Percentiles rank a stretch among this genome's conserved stretches.
phyloP scores from a whole-genome alignment of 1,139 yeast genomes.

The Suhomyces taliae region DNA sequence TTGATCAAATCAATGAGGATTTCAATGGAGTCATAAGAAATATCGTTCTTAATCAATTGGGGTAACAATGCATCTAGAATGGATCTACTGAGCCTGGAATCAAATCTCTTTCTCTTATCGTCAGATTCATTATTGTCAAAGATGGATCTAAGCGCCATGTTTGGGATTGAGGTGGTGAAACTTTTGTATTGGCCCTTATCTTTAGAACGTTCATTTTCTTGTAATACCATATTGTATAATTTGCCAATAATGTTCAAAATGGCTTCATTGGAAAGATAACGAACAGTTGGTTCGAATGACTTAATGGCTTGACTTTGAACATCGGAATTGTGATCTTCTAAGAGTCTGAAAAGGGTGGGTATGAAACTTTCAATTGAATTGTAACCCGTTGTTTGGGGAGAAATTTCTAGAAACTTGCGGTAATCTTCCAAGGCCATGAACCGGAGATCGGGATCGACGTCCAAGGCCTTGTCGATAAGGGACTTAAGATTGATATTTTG shows the following conservation, averaged over 20 bases:
- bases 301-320: constrained; percentile 77
- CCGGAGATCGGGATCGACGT: constrained; percentile 79
- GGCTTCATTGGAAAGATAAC: constrained; percentile 26
- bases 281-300: constrained; percentile 48
- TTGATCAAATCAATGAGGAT: constrained; percentile 59
- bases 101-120: constrained; percentile 9
- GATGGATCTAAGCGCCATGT: constrained; percentile 69
- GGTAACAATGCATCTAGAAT: constrained; percentile 18
- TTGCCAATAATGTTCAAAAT: constrained; percentile 24
- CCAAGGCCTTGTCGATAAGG: constrained; percentile 52
- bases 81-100: constrained; percentile 18
- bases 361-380: constrained; percentile 40
- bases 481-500: constrained; percentile 20
- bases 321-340: constrained; percentile 69
- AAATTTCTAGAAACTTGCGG: constrained; percentile 40
- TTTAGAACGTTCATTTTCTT: constrained; percentile 24
- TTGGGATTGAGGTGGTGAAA: constrained; percentile 63
- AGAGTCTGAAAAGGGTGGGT: constrained; percentile 50
- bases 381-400: constrained; percentile 10
- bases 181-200: constrained; percentile 29
- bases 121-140: constrained; percentile 1
- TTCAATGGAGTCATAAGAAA: constrained; percentile 63
- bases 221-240: constrained; percentile 27
- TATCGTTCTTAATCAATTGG: constrained; percentile 16
- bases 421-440: constrained; percentile 87